Evolutionary conservation across 768 basidiomycete species (phyloP).

Genomic region (Sporobolomyces pararoseus): DNA sequence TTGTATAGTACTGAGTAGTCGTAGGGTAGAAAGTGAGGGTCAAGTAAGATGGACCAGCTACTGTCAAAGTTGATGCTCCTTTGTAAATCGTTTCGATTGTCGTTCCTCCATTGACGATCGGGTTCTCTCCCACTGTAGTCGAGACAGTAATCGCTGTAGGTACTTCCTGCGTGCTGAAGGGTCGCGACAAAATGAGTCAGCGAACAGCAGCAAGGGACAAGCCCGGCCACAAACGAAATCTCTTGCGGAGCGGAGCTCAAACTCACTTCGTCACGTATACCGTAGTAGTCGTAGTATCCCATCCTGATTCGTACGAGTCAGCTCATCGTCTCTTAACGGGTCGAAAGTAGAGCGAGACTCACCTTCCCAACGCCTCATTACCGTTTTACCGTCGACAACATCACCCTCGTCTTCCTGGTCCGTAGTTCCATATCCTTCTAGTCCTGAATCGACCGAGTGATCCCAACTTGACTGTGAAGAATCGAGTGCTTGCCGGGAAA

Average conservation of each 20-base stretch:
- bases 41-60: constrained; percentile 31
- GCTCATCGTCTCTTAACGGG: too few species aligned
- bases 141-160: constrained; percentile 27
- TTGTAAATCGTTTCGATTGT: constrained; percentile 30
- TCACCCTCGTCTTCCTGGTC: too few species aligned
- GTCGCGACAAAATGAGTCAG: background rate
- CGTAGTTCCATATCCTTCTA: too few species aligned
- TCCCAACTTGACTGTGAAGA: too few species aligned
- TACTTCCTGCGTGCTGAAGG: constrained; percentile 22
- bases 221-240: too few species aligned
- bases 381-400: background rate
- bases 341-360: background rate
- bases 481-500: too few species aligned
- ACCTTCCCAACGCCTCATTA: constrained; percentile 28
- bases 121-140: constrained; percentile 35
- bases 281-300: constrained; percentile 27
- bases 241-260: too few species aligned
- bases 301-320: constrained; percentile 12
- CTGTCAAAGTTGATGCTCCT: constrained; percentile 30
- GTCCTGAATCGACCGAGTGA: too few species aligned
- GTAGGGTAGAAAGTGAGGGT: constrained; percentile 41
- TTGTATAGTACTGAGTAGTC: constrained; percentile 23
- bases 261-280: constrained; percentile 21
- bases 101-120: constrained; percentile 28
- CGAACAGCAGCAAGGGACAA: background rate